Base-by-base conservation (phyloP, 2,329 filamentous ascomycete genomes). In the Fusarium drepaniforme region DNA sequence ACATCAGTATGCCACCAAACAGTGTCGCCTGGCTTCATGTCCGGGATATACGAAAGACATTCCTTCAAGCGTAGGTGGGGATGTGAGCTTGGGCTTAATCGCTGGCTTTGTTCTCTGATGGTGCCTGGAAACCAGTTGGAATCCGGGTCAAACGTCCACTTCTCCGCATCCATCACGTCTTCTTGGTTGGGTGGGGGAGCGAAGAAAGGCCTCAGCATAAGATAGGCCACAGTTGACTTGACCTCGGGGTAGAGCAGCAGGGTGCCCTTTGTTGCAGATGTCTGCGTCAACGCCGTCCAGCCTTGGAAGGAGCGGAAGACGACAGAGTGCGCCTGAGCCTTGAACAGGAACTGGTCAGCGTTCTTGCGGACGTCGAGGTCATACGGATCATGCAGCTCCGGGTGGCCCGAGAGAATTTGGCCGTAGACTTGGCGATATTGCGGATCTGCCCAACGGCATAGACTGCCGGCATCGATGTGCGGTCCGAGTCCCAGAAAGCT, bases 381-480 rank as follows among this genome's bases (percentile, higher is more conserved):
- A 67, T 82, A 86, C 3, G 77, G 70, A 67, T 86, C 84, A 64
- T 84, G 80, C 1, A 75, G 42, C 60, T 83, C 81, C 5, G 83
- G 84, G 5, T 71, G 65, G 1, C 85, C 84, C 1, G 80, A 79
- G 67, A 84, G 83, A 59, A 86, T 82, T 12, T 75, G 56, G 12
- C 74, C 67, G 70, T 86, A 86, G 5, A 81, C 80, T 23, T 79
- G 75, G 49, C 81, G 81, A 66, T 86, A 86, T 4, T 75, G 71
- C 4, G 80, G 72, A 49, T 85, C 83, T 8, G 82, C 83, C 85
- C 85, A 86, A 6, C 85, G 83, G 58, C 79, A 82, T 23, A 86
- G 77, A 66, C 82, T 84, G 21, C 85, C 84, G 3, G 83, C 85
- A 69, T 86, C 84, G 44, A 86, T 85, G 67, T 86, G 85, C 8